Conservation (phyloP, 768 basidiomycete species). For the Crucibulum laeve region DNA sequence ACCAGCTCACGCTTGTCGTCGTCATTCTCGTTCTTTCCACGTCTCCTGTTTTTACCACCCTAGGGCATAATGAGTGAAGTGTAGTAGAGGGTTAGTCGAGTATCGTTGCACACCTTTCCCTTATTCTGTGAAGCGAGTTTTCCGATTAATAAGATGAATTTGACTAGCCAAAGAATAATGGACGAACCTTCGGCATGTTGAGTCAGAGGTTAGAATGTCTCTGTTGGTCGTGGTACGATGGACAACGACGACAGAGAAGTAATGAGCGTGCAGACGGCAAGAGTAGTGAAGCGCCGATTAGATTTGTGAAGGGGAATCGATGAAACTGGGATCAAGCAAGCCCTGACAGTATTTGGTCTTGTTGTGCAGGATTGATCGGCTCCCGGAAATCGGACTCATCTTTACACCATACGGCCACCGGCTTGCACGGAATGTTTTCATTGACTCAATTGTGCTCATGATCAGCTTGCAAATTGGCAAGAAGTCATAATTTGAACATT, state of each 20-base stretch:
- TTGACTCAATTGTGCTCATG: too few species aligned
- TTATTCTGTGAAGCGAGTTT: constrained; percentile 46
- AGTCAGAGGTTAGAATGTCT: background rate
- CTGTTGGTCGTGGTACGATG: background rate
- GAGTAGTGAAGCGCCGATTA: too few species aligned
- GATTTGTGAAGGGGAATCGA: too few species aligned
- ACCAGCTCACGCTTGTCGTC: constrained; percentile 98
- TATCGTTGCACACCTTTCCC: constrained; percentile 53
- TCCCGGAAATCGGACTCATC: too few species aligned
- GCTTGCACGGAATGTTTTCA: too few species aligned
- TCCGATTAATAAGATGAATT: background rate
- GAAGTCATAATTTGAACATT: too few species aligned
- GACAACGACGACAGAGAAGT: background rate
- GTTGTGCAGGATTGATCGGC: too few species aligned
- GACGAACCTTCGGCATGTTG: constrained; percentile 15
- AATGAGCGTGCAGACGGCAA: background rate
- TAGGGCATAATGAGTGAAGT: constrained; percentile 22
- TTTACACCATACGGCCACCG: too few species aligned
- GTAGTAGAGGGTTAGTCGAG: background rate
- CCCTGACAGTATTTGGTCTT: too few species aligned
- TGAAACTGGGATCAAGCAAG: too few species aligned
- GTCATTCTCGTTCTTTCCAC: constrained; percentile 99
- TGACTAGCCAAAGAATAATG: background rate
- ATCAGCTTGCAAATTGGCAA: too few species aligned
- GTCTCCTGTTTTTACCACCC: constrained; percentile 99